Base-by-base conservation (phyloP, 2,329 filamentous ascomycete genomes). In the Trichophyton benhamiae region DNA sequence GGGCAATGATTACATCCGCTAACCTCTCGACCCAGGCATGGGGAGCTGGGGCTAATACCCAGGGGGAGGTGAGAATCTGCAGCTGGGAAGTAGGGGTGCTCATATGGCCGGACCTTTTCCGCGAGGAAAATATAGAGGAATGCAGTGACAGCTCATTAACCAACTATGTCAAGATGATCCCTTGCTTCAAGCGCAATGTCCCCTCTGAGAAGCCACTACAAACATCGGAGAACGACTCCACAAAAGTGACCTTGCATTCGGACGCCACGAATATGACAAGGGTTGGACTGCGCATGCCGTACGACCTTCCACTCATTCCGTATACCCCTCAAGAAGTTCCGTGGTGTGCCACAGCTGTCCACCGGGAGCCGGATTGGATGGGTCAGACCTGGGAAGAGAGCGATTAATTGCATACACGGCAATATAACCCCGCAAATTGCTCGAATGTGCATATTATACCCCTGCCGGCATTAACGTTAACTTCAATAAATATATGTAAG, bases 11-110 rank as follows among this genome's bases (percentile, higher is more conserved):
- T 1, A 95, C 89, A 0, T 94, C 88, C n/a, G 90, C 91, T n/a
- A 96, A 95, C 67, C 72, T 96, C 1, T 94, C 88, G 1, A 92
- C 86, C 64, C 90, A 95, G 73, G 91, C 91, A 0, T 96, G 91
- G 91, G 91, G 91, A 1, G 84, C 87, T 48, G 91, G 91, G 0
- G 84, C 87, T 0, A 83, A 81, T 63, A 72, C 77, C 2, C 76
- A 78, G 0, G 83, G 82, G 0, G 82, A 88, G 67, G 76, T 90
- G 33, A 81, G 86, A 41, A 83, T 95, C 30, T 85, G 87, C 62
- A 94, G 88, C 33, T 96, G 87, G 77, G 91, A 96, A 71, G 82
- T 89, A 36, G 91, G 91, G 0, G 88, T 96, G 1, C 70, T 95
- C 55, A 80, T 95, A 0, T 95, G 90, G 88, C 90, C 91, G 0